Base-by-base conservation (phyloP, 768 basidiomycete species). In the Auricularia heimuer region DNA sequence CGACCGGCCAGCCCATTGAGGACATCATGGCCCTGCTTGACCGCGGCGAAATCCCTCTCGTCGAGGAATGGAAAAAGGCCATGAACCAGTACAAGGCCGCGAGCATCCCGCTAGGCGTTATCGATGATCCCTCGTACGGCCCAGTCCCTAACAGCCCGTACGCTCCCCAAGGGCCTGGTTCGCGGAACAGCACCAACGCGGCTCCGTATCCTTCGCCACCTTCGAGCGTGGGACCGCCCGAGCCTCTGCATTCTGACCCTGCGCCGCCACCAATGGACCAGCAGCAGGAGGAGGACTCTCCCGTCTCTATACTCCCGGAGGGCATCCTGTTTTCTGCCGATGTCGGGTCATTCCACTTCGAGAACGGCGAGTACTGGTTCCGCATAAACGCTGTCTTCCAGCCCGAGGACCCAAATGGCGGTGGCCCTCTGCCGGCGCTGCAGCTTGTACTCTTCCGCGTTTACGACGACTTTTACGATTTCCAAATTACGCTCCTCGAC, bases 51-150 rank as follows among this genome's bases (percentile, higher is more conserved):
- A 82, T 99, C 21, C 97, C 97, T 33, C 89, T 86, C 68, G 95
- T 99, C n/a, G 97, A 99, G 74, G 95, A 98, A 66, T 99, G 97
- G 97, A 98, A 98, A 75, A 87, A 88, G 70, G 89, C 92, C 24
- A 92, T 98, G 82, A 83, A 94, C 64, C 89, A 82, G 69, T 99
- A 99, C 80, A 98, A 98, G 76, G 92, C 94, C 69, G 93, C 88
- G 74, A 93, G 92, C 74, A 99, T 99, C 73, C 83, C 95, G 4
- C 83, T 99, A 18, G 97, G 97, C 54, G 89, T 93, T 56, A 85
- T 98, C 71, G 96, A 98, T 65, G 77, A 83, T 18, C 70, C 79
- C 42, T 71, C 56, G 80, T 37, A 73, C 29, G 71, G 75, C n/a
- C 76, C 81, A 0, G 76, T 81, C 35, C 71, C 78, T 56, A 76